These are phyloP conservation scores for Microthlaspi erraticum DNA, from an alignment of 345 rosid genomes.

Conservation along the genomic window DNA sequence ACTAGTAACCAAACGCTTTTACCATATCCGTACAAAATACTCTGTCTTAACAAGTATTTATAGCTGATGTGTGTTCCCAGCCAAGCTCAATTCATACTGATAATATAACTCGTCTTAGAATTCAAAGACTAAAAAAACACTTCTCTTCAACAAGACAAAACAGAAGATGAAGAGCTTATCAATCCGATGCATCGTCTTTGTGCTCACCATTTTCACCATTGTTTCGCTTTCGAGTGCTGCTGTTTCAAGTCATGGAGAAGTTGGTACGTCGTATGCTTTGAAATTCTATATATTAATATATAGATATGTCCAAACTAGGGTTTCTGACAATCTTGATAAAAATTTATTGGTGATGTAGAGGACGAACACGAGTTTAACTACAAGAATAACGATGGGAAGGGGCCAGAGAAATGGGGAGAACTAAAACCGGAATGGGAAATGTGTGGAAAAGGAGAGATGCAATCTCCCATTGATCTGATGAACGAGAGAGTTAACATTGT, in stretches of 20 bases:
- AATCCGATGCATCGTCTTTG: slow-evolving; percentile 26
- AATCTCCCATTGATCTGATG: slow-evolving; percentile 82
- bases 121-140: neutral
- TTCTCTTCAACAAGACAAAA: slow-evolving; percentile 13
- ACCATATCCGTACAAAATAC: slow-evolving; percentile 21
- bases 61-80: slow-evolving; percentile 35
- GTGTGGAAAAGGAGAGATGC: slow-evolving; percentile 75
- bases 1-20: slow-evolving; percentile 23
- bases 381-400: slow-evolving; percentile 44
- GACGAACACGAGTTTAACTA: slow-evolving; percentile 73
- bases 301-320: neutral
- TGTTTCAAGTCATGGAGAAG: slow-evolving; percentile 42
- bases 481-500: slow-evolving; percentile 58
- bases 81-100: neutral
- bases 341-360: slow-evolving; percentile 48
- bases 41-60: slow-evolving; percentile 29
- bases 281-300: neutral
- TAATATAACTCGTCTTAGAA: slow-evolving; percentile 12
- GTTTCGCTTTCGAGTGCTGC: slow-evolving; percentile 27
- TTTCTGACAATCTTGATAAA: neutral
- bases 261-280: slow-evolving; percentile 29
- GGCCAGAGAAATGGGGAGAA: slow-evolving; percentile 80
- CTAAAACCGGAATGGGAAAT: slow-evolving; percentile 62
- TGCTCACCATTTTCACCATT: slow-evolving; percentile 17
- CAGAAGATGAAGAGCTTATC: slow-evolving; percentile 28